Percentiles rank a stretch among this genome's conserved stretches.
phyloP scores from a whole-genome alignment of 345 rosid species.

The Aquilaria yunnanensis region DNA sequence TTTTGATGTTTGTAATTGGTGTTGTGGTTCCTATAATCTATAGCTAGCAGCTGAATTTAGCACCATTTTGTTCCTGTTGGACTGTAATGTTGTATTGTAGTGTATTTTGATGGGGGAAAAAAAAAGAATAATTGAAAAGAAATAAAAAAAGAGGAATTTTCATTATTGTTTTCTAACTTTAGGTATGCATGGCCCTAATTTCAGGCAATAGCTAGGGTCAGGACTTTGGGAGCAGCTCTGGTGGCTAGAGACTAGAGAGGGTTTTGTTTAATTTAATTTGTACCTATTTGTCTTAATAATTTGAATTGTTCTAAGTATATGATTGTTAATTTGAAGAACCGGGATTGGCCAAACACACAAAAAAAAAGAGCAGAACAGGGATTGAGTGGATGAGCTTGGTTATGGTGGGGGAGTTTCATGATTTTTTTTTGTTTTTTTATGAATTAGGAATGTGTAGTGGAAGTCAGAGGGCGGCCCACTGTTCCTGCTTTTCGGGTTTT shows the following conservation, averaged over 20 bases:
- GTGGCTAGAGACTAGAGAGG: no score
- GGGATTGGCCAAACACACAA: no score
- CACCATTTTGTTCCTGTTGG: constrained; percentile 40
- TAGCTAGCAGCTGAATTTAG: constrained; percentile 33
- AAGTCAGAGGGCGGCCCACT: constrained; percentile 36
- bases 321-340: no score
- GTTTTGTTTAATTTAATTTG: no score
- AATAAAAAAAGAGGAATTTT: constrained; percentile 6
- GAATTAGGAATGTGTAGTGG: constrained; percentile 24
- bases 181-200: constrained; percentile 10
- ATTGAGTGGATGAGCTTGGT: constrained; percentile 30
- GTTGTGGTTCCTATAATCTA: constrained; percentile 1
- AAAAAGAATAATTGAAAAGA: neutral
- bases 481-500: constrained; percentile 34
- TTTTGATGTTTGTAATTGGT: constrained; percentile 4
- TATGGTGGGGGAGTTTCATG: constrained; percentile 9
- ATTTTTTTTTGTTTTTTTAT: constrained; percentile 20
- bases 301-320: no score
- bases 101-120: neutral
- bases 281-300: no score
- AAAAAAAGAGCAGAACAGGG: neutral
- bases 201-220: no score
- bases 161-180: constrained; percentile 15
- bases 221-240: no score
- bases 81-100: constrained; percentile 3